Percentiles rank a stretch among this genome's conserved stretches.
Conservation (phyloP, 257 asterid species). For the Solanum chmielewskii region DNA sequence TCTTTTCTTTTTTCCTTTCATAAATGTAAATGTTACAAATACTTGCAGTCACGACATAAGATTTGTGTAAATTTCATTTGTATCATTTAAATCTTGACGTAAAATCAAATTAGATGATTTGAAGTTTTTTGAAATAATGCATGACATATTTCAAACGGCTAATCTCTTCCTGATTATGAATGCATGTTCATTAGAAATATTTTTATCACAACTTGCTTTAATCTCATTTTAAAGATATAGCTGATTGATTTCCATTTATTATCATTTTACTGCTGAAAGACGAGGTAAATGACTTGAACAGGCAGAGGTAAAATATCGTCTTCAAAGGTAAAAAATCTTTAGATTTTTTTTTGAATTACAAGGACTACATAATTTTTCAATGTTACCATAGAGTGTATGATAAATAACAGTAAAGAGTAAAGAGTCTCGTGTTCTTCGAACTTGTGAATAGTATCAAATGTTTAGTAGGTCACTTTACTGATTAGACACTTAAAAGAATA, state of each 20-base stretch:
- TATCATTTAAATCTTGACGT: not conserved
- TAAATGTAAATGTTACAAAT: not conserved
- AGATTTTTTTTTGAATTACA: not conserved
- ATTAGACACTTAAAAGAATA: not conserved
- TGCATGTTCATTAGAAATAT: not conserved
- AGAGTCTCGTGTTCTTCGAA: not conserved
- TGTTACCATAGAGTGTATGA: not conserved
- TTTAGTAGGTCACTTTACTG: not conserved
- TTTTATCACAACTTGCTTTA: not conserved
- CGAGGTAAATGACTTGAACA: not conserved
- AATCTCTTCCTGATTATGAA: not conserved
- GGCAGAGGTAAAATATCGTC: not conserved
- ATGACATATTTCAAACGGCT: not conserved
- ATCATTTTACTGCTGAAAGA: not conserved
- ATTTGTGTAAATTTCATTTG: not conserved
- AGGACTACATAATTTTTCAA: not conserved
- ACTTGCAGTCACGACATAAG: not conserved
- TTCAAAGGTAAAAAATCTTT: not conserved
- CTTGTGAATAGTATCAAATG: not conserved
- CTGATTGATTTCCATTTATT: not conserved
- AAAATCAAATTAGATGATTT: not conserved
- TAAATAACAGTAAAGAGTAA: not conserved
- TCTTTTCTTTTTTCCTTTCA: not conserved
- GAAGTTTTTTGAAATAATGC: not conserved
- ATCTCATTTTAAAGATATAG: too few species aligned